phyloP scores from a whole-genome alignment of 2,329 filamentous ascomycete species.

The Grosmannia huntii region DNA sequence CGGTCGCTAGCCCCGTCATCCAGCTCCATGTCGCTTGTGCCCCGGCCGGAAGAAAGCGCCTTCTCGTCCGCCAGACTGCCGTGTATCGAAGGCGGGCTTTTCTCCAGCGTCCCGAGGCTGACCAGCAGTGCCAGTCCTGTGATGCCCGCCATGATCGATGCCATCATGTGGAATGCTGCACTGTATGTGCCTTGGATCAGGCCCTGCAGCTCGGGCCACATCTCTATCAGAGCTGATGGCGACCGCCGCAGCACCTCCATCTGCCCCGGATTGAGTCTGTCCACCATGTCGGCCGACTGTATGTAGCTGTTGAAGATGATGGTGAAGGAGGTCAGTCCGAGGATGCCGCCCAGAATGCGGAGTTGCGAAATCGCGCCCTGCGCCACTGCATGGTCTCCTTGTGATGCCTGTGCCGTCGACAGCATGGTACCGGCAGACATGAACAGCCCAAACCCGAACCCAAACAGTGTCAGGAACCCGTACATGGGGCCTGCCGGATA shows the following conservation, averaged over 20 bases:
- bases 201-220: conserved; percentile 10
- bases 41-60: background rate
- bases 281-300: conserved; percentile 6
- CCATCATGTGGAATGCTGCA: conserved; percentile 11
- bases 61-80: conserved; percentile 6
- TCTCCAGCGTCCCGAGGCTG: conserved; percentile 12
- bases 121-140: conserved; percentile 8
- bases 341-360: conserved; percentile 44
- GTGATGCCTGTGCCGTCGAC: conserved; percentile 37
- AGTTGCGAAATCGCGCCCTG: conserved; percentile 48
- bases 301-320: conserved; percentile 40
- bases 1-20: conserved; percentile 10
- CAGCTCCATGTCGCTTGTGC: conserved; percentile 6
- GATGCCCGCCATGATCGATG: conserved; percentile 9
- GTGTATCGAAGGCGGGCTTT: conserved; percentile 12
- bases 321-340: conserved; percentile 46
- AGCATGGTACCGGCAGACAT: conserved; percentile 46
- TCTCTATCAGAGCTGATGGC: conserved; percentile 11
- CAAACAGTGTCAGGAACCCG: conserved; percentile 42
- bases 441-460: conserved; percentile 45
- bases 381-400: conserved; percentile 39
- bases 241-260: conserved; percentile 12
- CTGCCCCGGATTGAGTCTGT: conserved; percentile 8
- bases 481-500: conserved; percentile 29
- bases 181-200: conserved; percentile 10